Conservation (phyloP, 805 yeast genomes). For the Sungouiozyma ichnusensis region DNA sequence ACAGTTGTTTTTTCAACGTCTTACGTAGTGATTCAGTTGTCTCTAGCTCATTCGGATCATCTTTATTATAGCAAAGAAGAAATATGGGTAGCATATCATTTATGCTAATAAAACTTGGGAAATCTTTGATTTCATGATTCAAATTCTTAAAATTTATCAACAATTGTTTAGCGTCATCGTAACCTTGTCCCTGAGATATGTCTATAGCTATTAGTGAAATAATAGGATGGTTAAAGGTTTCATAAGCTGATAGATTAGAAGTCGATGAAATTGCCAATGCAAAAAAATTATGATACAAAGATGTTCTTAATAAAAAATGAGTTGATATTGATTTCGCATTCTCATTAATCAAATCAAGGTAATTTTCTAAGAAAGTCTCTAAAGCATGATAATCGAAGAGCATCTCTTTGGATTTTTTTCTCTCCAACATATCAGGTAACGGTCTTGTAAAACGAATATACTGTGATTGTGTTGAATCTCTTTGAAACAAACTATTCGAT, state of each 20-base stretch:
- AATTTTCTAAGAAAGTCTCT: slow-evolving; percentile 29
- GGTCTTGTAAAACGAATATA: slow-evolving; percentile 44
- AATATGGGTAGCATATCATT: slow-evolving; percentile 50
- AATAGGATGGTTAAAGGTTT: slow-evolving; percentile 80
- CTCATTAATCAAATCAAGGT: slow-evolving; percentile 21
- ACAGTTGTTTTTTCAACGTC: slow-evolving; percentile 33
- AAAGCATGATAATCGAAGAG: slow-evolving; percentile 29
- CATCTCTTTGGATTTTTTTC: slow-evolving; percentile 11
- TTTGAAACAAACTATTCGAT: slow-evolving; percentile 25
- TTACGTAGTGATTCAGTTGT: slow-evolving; percentile 32
- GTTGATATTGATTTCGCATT: slow-evolving; percentile 15
- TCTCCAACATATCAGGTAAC: slow-evolving; percentile 24
- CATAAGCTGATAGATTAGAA: slow-evolving; percentile 59
- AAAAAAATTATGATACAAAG: slow-evolving; percentile 48
- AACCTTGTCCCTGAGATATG: slow-evolving; percentile 17
- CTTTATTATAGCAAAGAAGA: slow-evolving; percentile 40
- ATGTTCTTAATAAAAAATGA: slow-evolving; percentile 29
- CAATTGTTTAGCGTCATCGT: slow-evolving; percentile 47
- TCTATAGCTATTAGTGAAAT: slow-evolving; percentile 62
- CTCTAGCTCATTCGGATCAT: slow-evolving; percentile 35
- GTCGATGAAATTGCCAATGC: slow-evolving; percentile 47
- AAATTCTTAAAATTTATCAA: slow-evolving; percentile 43
- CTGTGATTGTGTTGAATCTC: slow-evolving; percentile 26
- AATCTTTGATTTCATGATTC: slow-evolving; percentile 36
- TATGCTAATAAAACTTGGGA: slow-evolving; percentile 44